These are phyloP conservation scores for Volvariella volvacea DNA, from an alignment of 1,284 basidiomycete species.

Conservation along the genomic window DNA sequence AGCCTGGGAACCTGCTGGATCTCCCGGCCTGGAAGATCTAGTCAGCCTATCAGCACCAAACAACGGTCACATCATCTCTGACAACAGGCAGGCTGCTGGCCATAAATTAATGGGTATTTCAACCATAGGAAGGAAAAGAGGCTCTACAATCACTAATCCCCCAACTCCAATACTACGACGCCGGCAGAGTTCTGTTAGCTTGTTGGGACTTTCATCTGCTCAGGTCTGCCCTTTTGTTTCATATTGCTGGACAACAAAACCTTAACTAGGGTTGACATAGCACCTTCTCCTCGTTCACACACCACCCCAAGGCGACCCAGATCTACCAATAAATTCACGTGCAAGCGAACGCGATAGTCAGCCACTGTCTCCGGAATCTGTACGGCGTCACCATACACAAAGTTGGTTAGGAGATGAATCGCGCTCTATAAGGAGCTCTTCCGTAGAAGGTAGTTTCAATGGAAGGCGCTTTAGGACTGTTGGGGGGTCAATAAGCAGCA, in stretches of 20 bases:
- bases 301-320: too few species aligned
- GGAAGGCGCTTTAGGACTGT: too few species aligned
- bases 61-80: slow-evolving; percentile 14
- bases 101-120: slow-evolving; percentile 12
- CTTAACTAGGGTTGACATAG: too few species aligned
- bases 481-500: too few species aligned
- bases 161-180: slow-evolving; percentile 37
- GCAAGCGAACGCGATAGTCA: slow-evolving; percentile 32
- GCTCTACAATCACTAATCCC: slow-evolving; percentile 36
- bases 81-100: slow-evolving; percentile 17
- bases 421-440: not conserved
- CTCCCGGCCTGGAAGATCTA: slow-evolving; percentile 6
- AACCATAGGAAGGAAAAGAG: slow-evolving; percentile 28
- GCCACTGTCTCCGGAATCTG: slow-evolving; percentile 12
- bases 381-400: slow-evolving; percentile 32
- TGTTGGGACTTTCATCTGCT: slow-evolving; percentile 67
- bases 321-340: too few species aligned
- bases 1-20: slow-evolving; percentile 44
- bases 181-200: slow-evolving; percentile 48
- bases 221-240: slow-evolving; percentile 43
- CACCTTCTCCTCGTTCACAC: slow-evolving; percentile 59
- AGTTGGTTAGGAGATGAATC: slow-evolving; percentile 37
- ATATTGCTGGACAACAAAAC: too few species aligned
- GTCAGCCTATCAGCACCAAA: slow-evolving; percentile 18
- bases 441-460: too few species aligned